A percentile compares a stretch with the other conserved stretches of the same genome.
Conservation (phyloP, 1,139 yeast genomes). For the Hansenula lynferdii region DNA sequence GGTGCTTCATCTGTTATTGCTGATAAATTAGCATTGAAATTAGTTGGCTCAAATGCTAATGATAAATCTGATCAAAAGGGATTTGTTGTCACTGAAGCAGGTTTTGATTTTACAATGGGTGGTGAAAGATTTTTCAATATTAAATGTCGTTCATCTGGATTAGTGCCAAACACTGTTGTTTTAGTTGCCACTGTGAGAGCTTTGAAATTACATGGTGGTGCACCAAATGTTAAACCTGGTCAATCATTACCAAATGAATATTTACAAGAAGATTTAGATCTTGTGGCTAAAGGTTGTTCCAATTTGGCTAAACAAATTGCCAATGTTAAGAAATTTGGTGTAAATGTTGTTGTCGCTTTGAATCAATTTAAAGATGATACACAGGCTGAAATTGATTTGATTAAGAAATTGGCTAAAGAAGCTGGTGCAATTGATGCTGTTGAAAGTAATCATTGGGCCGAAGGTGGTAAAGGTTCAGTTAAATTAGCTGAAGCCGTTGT, state of each 20-base stretch:
- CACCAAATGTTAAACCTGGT: slow-evolving; percentile 80
- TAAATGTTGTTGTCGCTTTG: slow-evolving; percentile 77
- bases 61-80: slow-evolving; percentile 39
- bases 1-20: slow-evolving; percentile 83
- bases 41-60: slow-evolving; percentile 46
- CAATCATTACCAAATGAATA: slow-evolving; percentile 68
- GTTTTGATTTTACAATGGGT: slow-evolving; percentile 86
- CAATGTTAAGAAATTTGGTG: slow-evolving; percentile 65
- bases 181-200: slow-evolving; percentile 80
- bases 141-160: slow-evolving; percentile 73
- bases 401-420: slow-evolving; percentile 55
- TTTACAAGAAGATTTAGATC: slow-evolving; percentile 59
- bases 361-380: slow-evolving; percentile 73
- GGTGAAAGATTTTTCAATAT: slow-evolving; percentile 82
- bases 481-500: slow-evolving; percentile 84
- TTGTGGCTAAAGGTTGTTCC: slow-evolving; percentile 60
- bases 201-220: slow-evolving; percentile 78
- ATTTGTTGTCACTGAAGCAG: slow-evolving; percentile 80
- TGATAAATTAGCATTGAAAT: slow-evolving; percentile 66
- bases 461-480: slow-evolving; percentile 95
- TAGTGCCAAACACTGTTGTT: slow-evolving; percentile 68
- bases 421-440: slow-evolving; percentile 91
- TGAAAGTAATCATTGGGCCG: slow-evolving; percentile 96
- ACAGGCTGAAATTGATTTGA: slow-evolving; percentile 58
- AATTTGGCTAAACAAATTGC: slow-evolving; percentile 73